Percentiles rank a stretch among this genome's conserved stretches.
Conservation (phyloP, 2,329 filamentous ascomycete species). For the Botrytis pseudocinerea region DNA sequence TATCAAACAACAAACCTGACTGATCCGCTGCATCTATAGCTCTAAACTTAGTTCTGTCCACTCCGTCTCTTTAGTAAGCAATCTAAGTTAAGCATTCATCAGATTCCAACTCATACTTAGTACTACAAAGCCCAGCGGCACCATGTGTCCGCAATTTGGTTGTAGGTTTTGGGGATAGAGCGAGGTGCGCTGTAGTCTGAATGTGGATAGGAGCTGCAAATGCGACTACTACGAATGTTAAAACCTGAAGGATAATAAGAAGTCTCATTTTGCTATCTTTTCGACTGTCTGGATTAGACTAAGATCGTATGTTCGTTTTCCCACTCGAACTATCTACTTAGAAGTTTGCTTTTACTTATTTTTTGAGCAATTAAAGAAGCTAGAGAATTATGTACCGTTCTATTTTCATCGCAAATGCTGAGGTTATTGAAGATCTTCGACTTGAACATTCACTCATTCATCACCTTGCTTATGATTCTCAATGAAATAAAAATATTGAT, state of each 20-base stretch:
- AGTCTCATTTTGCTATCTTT: background rate
- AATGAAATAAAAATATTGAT: background rate
- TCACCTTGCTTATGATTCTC: no score
- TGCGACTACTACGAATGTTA: background rate
- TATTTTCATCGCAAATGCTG: background rate
- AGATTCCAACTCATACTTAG: background rate
- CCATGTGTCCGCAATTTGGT: no score
- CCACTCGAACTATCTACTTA: background rate
- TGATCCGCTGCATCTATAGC: background rate
- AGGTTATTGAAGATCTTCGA: background rate
- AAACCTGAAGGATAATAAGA: background rate
- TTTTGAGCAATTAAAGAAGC: background rate
- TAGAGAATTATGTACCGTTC: rapidly evolving
- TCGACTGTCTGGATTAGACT: background rate
- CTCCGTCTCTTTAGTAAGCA: background rate
- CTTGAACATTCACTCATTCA: background rate
- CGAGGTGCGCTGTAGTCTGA: background rate
- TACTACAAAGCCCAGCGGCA: background rate
- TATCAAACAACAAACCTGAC: background rate
- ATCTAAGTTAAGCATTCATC: background rate
- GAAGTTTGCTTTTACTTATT: background rate
- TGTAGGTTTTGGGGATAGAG: no score
- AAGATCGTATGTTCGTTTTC: background rate
- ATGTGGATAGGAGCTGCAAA: no score
- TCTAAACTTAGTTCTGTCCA: background rate